These are phyloP conservation scores for Monosporascus cannonballus DNA, from an alignment of 2,329 filamentous ascomycete genomes.

Conservation along the genomic window DNA sequence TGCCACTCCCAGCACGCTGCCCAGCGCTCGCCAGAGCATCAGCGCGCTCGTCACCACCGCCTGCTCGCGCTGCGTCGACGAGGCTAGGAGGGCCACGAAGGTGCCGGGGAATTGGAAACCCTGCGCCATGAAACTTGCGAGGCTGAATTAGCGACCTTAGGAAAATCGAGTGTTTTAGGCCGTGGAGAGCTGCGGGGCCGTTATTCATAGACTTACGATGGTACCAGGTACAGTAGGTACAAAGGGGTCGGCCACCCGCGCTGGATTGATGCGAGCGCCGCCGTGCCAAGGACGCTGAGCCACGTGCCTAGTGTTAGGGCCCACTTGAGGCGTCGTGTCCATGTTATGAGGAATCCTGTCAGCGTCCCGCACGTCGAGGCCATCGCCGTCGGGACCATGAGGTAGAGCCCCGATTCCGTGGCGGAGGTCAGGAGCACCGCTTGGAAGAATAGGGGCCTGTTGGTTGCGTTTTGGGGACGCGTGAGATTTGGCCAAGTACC, in stretches of 20 bases:
- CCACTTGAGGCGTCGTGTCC: constrained; percentile 53
- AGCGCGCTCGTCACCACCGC: constrained; percentile 66
- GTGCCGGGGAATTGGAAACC: constrained; percentile 61
- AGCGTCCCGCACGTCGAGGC: constrained; percentile 48
- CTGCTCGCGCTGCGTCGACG: constrained; percentile 54
- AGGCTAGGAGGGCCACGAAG: constrained; percentile 57
- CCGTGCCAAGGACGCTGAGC: constrained; percentile 43
- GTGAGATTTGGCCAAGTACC: background rate
- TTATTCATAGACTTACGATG: constrained; percentile 26
- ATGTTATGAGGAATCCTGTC: constrained; percentile 58
- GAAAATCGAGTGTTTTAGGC: too few relatives aligned
- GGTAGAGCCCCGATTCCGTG: constrained; percentile 65
- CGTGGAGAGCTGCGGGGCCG: too few relatives aligned
- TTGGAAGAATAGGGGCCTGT: constrained; percentile 70
- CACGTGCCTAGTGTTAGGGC: constrained; percentile 46
- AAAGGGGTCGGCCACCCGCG: constrained; percentile 43
- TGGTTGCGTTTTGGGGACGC: constrained; percentile 24
- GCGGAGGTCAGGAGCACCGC: constrained; percentile 65
- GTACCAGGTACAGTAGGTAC: constrained; percentile 53
- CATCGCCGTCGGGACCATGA: constrained; percentile 57
- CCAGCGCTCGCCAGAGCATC: constrained; percentile 65
- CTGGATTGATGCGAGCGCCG: constrained; percentile 42
- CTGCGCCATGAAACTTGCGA: constrained; percentile 39
- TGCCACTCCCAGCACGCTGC: constrained; percentile 68
- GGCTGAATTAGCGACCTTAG: too few relatives aligned